Base-by-base conservation (phyloP, 106 monocot genomes). In the Phalaenopsis equestris region DNA sequence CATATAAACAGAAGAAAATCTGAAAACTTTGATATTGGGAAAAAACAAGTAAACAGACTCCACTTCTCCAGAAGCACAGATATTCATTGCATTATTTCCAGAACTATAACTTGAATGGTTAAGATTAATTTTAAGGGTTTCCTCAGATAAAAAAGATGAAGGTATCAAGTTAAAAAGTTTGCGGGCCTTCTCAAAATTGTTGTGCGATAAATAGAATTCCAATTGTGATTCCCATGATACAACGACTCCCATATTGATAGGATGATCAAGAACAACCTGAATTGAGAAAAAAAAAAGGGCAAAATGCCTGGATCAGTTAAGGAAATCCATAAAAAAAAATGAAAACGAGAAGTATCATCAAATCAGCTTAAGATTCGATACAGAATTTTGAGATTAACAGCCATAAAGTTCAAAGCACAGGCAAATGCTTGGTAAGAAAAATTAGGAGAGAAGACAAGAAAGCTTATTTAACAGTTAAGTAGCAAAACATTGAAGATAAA, bases 191-290 rank as follows among this genome's bases (percentile, higher is more conserved):
- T 84, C 83, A 72, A 86, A 82, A 79, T 94, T 64, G 83, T 88
- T 88, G 85, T 94, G 98, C 75, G 77, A 82, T 76, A 93, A 46
- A 80, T 90, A 73, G 70, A 93, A 99, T 38, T 89, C 88, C 80
- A 99, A 73, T 52, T 91, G 87, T 30, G 94, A 92, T 83, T 99
- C 98, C 98, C 98, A 99, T 46, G 89, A 79, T 17, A 88, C 56
- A 87, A 83, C 77, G 80, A 89, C 58, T 79, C 72, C 83, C 72
- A 77, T 79, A 79, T 86, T 77, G 78, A 76, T 72, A 78, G 82
- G 86, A 61, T 88, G 92, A 84, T 95, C 98, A 77, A 99, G 89
- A 76, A 95, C 75, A 80, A 96, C 87, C 96, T 96, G 91, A 83
- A 92, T 45, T 45, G 6, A 45, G 6, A 41, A n/a, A 45, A 76